Base-by-base conservation (phyloP, 495 filamentous ascomycete genomes). In the Cudoniella acicularis region DNA sequence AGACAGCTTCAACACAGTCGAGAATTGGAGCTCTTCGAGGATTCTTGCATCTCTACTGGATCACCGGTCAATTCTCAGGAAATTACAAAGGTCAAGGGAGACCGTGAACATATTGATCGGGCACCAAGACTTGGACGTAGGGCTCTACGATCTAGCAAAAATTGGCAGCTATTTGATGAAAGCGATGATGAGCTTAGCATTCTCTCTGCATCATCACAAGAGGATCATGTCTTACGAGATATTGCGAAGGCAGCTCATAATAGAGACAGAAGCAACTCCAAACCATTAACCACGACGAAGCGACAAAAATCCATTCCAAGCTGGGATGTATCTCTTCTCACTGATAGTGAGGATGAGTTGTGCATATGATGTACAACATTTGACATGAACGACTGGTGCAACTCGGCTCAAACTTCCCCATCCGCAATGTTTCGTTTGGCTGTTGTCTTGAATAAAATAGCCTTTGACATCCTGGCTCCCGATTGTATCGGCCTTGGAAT, bases 301-400 rank as follows among this genome's bases (percentile, higher is more conserved):
- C 13, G n/a, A 16, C 13, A 13, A 26, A 17, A 24, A 52, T 41
- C 27, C 22, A 18, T 24, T 26, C 20, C 2, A 16, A 49, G 10
- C 45, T 49, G 16, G 3, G 48, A 27, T 42, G n/a, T 52, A 13
- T n/a, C 23, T 43, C 49, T 46, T 46, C 11, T 46, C 49, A 53
- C 30, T 22, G 66, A 63, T 23, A 74, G 72, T 54, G 74, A 74
- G 26, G 74, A 76, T 41, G 74, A 75, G 64, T 68, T 75, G 41
- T 68, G 72, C 41, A 66, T 70, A 49, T 75, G 60, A 65, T 22
- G 6, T 3, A 45, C 16, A 16, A 13, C 11, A n/a, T n/a, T n/a
- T n/a, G 30, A 53, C 16, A n/a, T 13, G 25, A 40, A 17, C 30
- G 6, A 6, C 30, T 36, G 30, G 30, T 36, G n/a, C n/a, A n/a